Evolutionary conservation across 208 protist species (phyloP), one percentile per base, ranked within the genome.

Genomic region (Tritrichomonas musculus): DNA sequence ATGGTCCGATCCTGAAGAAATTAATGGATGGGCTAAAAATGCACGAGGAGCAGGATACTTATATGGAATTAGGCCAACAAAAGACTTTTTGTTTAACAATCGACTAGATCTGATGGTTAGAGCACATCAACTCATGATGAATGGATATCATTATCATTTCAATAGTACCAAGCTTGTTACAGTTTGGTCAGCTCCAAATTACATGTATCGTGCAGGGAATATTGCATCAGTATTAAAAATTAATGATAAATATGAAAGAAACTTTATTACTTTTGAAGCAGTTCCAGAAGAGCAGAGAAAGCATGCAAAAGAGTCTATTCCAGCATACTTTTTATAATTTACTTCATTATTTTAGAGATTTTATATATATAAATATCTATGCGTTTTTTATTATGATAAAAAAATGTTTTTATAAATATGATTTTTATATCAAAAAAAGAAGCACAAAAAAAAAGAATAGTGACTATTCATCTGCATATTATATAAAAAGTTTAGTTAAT

Each of bases 41-140:
- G 97, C 98, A 53, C 96, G 99, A 80, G 99, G 99, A 53, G 99
- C 99, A 39, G 99, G 99, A 9, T 99, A 98, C 93, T 96, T 99
- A 44, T 99, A 99, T 96, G 99, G 99, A 75, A 97, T 96, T 47
- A 97, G 99, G 93, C 94, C 95, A 75, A 96, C 95, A 36, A 55
- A 93, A 82, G 94, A 96, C 65, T 99, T 99, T 95, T 98, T 98
- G 94, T 93, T 95, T 65, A 97, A 95, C 30, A 99, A 99, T 96
- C 96, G 96, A 41, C 95, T 99, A 94, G 96, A 97, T 64, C 96
- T 99, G 55, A 98, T 99, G 93, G 94, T 82, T 60, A 93, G 95
- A 4, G 95, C 95, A 30, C 95, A 96, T 92, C 95, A 96, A 82
- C 95, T 96, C 60, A 95, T 96, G 57, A 95, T 95, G 94, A 95